These are phyloP conservation scores for Gyromitra esculenta DNA, from an alignment of 2,329 filamentous ascomycete genomes.

Conservation along the genomic window DNA sequence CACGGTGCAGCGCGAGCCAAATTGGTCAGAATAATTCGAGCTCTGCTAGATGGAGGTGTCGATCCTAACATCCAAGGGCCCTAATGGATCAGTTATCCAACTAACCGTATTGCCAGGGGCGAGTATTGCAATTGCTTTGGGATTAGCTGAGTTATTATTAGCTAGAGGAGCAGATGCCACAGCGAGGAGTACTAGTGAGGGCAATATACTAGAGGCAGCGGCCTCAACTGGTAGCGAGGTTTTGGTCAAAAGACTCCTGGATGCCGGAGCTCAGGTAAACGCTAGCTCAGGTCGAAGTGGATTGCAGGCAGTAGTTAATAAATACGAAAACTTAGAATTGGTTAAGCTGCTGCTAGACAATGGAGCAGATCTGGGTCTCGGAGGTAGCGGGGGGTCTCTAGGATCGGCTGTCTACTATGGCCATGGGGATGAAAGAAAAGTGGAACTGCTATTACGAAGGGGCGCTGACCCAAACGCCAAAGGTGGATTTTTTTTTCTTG, in stretches of 20 bases:
- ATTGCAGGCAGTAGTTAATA: not conserved
- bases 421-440: not conserved
- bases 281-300: too few relatives aligned
- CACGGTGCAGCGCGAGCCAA: not conserved
- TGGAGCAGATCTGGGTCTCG: not conserved
- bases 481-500: not conserved
- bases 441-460: not conserved
- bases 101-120: constrained; percentile 6
- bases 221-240: constrained; percentile 2
- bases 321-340: not conserved
- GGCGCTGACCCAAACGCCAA: not conserved
- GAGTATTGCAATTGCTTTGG: not conserved
- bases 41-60: constrained; percentile 23
- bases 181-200: not conserved
- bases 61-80: constrained; percentile 24
- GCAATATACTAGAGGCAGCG: constrained; percentile 4
- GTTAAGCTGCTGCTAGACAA: not conserved
- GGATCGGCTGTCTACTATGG: not conserved
- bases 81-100: not conserved
- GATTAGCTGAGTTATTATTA: not conserved
- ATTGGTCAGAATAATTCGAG: constrained; percentile 12
- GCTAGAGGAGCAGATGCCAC: not conserved
- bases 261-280: constrained; percentile 14
- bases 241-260: not conserved
- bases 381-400: not conserved